Evolutionary conservation across 2,329 filamentous ascomycete genomes (phyloP).

Genomic region (Hypoxylon sp.): DNA sequence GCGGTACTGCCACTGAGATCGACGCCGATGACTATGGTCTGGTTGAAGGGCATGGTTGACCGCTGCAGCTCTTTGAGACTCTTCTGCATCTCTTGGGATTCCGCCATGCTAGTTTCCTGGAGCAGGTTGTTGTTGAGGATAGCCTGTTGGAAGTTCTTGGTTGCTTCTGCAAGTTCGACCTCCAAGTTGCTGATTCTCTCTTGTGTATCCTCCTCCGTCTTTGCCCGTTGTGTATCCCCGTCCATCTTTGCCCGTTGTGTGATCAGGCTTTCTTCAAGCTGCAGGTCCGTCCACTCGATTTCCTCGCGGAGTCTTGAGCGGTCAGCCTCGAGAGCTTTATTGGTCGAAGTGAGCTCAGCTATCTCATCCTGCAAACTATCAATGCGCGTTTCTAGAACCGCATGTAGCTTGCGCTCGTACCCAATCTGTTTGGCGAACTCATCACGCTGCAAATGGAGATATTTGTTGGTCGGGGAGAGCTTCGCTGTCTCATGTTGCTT

Average conservation of each 20-base stretch:
- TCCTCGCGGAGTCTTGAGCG: slow-evolving; percentile 14
- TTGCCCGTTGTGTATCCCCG: background rate
- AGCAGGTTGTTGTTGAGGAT: background rate
- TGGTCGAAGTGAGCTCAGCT: slow-evolving; percentile 15
- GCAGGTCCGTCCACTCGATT: slow-evolving; percentile 5
- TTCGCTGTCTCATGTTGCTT: too few relatives aligned
- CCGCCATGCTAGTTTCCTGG: slow-evolving; percentile 1
- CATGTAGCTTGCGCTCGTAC: slow-evolving; percentile 16
- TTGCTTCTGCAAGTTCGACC: slow-evolving; percentile 13
- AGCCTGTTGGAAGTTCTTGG: slow-evolving; percentile 12
- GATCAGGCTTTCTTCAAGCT: too few relatives aligned
- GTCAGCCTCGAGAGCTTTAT: slow-evolving; percentile 20
- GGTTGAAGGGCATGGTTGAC: slow-evolving; percentile 23
- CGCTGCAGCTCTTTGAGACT: slow-evolving; percentile 19
- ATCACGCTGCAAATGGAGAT: slow-evolving; percentile 21
- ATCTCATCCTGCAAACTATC: slow-evolving; percentile 15
- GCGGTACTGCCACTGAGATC: slow-evolving; percentile 27
- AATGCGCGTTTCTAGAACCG: slow-evolving; percentile 17
- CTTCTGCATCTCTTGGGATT: slow-evolving; percentile 15
- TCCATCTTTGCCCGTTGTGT: too few relatives aligned
- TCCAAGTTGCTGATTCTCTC: slow-evolving; percentile 12
- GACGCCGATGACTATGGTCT: slow-evolving; percentile 25
- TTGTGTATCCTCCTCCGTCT: slow-evolving; percentile 5
- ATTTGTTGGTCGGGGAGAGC: too few relatives aligned
- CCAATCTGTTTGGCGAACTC: slow-evolving; percentile 27